Evolutionary conservation across 176 grass and related monocot genomes (phyloP), one percentile per base, ranked within the genome.

Genomic region (Echinochloa phyllopogon): DNA sequence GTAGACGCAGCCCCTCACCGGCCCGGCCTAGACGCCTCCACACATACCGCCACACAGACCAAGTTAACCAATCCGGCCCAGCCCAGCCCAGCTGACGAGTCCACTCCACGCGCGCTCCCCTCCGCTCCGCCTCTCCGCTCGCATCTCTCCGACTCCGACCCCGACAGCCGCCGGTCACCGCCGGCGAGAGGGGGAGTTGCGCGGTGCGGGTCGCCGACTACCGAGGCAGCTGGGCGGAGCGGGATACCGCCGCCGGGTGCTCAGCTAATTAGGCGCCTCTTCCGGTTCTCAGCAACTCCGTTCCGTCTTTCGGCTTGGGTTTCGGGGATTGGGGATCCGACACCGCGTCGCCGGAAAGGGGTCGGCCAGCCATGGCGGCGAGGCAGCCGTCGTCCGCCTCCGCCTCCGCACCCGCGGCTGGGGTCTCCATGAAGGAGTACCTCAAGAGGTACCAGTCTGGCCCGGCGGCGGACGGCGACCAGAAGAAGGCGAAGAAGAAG

Each of bases 351-450:
- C 60, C 61, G 7, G 7, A n/a, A 29, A 33, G 15, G 62, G 18
- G 12, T 7, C 27, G 3, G 6, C 1, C 25, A 49, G 60, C 49
- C 38, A 90, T 90, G 88, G 88, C 88, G 27, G 62, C 83, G 44
- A 90, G 75, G 72, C 77, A 82, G 78, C 71, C 17, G 24, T 17
- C 24, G 23, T 48, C 77, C 39, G 4, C 69, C 41, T 76, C 77
- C 20, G 44, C 77, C 12, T 55, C 83, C 4, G 83, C 62, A 15
- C 56, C 85, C 62, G 89, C 87, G 15, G 59, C 82, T 0, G 77
- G 84, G 8, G 7, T 88, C 29, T 89, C 96, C 73, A 90, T 94
- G 84, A 95, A 95, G 87, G 96, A 98, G 43, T 98, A 98, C 86
- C 91, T 98, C 45, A 98, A 92, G 87, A 72, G 85, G 64, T 98